Percentiles rank a stretch among this genome's conserved stretches.
These are phyloP conservation scores for Arabidopsis arenosa DNA, from an alignment of 345 rosid genomes.

Conservation along the genomic window DNA sequence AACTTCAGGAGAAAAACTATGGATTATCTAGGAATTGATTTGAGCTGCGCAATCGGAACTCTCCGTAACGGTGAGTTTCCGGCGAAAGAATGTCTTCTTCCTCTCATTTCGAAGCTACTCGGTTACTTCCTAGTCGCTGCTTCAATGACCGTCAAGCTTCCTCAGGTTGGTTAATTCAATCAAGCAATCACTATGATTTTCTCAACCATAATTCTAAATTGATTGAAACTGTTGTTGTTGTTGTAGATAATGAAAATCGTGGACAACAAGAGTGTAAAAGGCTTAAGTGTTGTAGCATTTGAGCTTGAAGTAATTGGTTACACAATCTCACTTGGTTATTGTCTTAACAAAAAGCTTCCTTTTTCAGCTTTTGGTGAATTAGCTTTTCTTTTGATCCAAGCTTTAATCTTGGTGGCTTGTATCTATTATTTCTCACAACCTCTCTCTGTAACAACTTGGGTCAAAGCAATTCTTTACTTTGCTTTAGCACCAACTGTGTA, in stretches of 20 bases:
- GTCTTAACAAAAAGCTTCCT: constrained; percentile 81
- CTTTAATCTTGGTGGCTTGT: constrained; percentile 64
- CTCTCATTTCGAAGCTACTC: constrained; percentile 82
- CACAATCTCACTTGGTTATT: constrained; percentile 83
- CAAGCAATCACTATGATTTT: background rate
- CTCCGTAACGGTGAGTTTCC: constrained; percentile 64
- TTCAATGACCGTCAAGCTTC: constrained; percentile 94
- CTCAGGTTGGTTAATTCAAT: constrained; percentile 56
- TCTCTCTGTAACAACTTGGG: constrained; percentile 54
- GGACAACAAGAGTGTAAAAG: constrained; percentile 72
- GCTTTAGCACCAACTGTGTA: constrained; percentile 78
- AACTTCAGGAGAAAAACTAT: constrained; percentile 37
- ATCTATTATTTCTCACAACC: constrained; percentile 71
- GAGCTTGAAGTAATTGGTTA: constrained; percentile 90
- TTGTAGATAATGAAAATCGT: constrained; percentile 77
- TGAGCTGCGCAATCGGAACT: constrained; percentile 65
- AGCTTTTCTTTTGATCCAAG: constrained; percentile 82
- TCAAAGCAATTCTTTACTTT: constrained; percentile 57
- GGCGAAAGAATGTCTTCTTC: constrained; percentile 75
- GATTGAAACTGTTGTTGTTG: background rate
- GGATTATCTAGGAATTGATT: constrained; percentile 72
- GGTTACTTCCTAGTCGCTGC: constrained; percentile 88
- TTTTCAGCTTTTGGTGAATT: constrained; percentile 92
- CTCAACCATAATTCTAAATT: background rate
- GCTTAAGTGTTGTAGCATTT: constrained; percentile 76